Conservation (phyloP, 305 asterid genomes). For the Rubia occidens region DNA sequence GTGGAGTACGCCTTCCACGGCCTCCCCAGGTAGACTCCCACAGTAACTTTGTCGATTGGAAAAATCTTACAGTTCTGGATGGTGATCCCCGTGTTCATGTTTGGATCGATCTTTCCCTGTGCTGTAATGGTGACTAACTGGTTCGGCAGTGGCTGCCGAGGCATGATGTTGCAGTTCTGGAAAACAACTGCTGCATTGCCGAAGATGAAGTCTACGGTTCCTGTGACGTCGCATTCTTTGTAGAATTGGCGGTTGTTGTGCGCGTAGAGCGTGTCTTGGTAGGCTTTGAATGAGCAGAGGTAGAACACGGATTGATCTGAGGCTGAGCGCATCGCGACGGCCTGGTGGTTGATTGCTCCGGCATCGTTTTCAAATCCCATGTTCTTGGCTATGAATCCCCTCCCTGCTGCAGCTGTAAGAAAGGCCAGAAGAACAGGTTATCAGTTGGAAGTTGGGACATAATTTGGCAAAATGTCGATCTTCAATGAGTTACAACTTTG, state of each 20-base stretch:
- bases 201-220: conserved; percentile 85
- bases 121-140: conserved; percentile 85
- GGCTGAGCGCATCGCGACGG: conserved; percentile 69
- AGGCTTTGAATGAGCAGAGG: conserved; percentile 55
- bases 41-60: conserved; percentile 37
- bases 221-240: conserved; percentile 61
- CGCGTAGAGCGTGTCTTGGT: conserved; percentile 77
- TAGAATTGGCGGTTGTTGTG: conserved; percentile 84
- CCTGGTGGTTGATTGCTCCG: conserved; percentile 73
- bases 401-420: conserved; percentile 48
- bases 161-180: conserved; percentile 65
- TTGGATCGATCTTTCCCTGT: conserved; percentile 69
- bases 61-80: conserved; percentile 50
- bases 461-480: no score
- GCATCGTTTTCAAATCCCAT: conserved; percentile 64
- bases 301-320: conserved; percentile 57
- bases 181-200: conserved; percentile 70
- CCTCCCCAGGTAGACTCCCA: conserved; percentile 52
- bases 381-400: conserved; percentile 63
- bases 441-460: not conserved
- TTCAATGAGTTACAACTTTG: no score
- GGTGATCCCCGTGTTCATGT: conserved; percentile 58
- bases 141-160: conserved; percentile 60
- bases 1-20: conserved; percentile 73
- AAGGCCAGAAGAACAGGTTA: not conserved